These are phyloP conservation scores for Zelopaecilomyces penicillatus DNA, from an alignment of 2,329 filamentous ascomycete genomes.

Conservation along the genomic window DNA sequence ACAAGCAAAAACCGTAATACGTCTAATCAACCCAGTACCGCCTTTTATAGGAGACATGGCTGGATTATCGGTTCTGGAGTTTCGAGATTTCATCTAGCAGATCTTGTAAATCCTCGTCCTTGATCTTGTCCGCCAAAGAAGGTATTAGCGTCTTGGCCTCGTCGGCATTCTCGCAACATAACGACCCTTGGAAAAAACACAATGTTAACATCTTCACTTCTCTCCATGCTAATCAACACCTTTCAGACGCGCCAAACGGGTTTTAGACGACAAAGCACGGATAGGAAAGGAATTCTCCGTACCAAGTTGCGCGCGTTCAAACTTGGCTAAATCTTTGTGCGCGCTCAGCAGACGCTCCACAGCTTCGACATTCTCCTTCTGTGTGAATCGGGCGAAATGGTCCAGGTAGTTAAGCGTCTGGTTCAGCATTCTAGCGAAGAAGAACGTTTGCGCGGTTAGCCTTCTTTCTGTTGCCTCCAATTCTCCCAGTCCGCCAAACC, in stretches of 20 bases:
- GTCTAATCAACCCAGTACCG: too few relatives aligned
- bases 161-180: constrained; percentile 87
- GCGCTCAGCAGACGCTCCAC: constrained; percentile 79
- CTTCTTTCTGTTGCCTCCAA: too few relatives aligned
- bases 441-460: not conserved
- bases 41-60: too few relatives aligned
- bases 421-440: constrained; percentile 55
- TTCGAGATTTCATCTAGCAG: constrained; percentile 87
- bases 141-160: constrained; percentile 96
- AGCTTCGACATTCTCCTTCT: constrained; percentile 89
- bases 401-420: constrained; percentile 92
- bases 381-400: constrained; percentile 90
- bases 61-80: constrained; percentile 40
- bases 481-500: too few relatives aligned
- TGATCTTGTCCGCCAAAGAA: constrained; percentile 79
- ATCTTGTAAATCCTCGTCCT: constrained; percentile 78
- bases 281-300: constrained; percentile 11
- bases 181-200: constrained; percentile 52
- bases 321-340: constrained; percentile 74
- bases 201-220: not conserved
- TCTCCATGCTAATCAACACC: not conserved
- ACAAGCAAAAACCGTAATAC: too few relatives aligned
- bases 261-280: too few relatives aligned
- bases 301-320: constrained; percentile 91
- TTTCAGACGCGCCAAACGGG: too few relatives aligned